Percentiles rank a stretch among this genome's conserved stretches.
These are phyloP conservation scores for Pistacia atlantica DNA, from an alignment of 345 rosid species.

Conservation along the genomic window DNA sequence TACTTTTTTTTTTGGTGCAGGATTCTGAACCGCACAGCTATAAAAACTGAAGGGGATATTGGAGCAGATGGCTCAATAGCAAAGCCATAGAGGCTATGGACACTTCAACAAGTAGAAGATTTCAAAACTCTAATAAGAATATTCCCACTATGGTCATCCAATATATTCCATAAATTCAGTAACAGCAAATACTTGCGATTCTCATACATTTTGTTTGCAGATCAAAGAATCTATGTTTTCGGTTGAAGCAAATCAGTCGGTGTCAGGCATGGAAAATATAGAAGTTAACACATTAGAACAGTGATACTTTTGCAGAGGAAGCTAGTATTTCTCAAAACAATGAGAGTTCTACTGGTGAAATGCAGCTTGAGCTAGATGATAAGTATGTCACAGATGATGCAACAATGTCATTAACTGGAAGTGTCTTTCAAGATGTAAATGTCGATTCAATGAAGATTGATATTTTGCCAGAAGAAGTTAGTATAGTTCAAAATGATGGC, in stretches of 20 bases:
- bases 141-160: constrained; percentile 40
- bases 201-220: too few species aligned
- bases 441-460: constrained; percentile 13
- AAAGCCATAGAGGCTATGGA: constrained; percentile 51
- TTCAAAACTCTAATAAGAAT: constrained; percentile 48
- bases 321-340: too few species aligned
- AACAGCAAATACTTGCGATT: too few species aligned
- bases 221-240: too few species aligned
- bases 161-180: constrained; percentile 18
- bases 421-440: not conserved
- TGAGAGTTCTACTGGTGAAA: too few species aligned
- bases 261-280: not conserved
- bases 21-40: constrained; percentile 48
- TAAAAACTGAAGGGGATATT: constrained; percentile 40
- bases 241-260: too few species aligned
- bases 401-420: not conserved
- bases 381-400: not conserved
- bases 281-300: constrained; percentile 6
- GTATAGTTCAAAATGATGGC: constrained; percentile 20
- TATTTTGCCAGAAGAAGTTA: constrained; percentile 32
- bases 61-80: constrained; percentile 28
- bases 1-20: constrained; percentile 16
- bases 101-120: constrained; percentile 67
- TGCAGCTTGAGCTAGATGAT: too few species aligned
- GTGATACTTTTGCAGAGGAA: too few species aligned